Evolutionary conservation across 495 filamentous ascomycete genomes (phyloP).

Genomic region (Tetracladium setigerum): DNA sequence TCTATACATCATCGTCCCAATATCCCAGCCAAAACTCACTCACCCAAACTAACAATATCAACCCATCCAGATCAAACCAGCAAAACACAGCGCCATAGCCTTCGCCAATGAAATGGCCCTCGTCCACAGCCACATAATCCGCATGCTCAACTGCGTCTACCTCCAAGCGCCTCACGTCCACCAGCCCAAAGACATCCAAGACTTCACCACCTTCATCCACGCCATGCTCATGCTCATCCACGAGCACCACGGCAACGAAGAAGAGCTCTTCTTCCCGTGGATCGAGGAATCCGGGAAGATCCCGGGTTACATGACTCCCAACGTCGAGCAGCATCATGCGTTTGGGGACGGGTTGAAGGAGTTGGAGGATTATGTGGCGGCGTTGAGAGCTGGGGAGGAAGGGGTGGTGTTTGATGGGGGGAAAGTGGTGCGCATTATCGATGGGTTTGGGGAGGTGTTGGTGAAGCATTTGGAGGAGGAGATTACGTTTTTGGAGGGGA

Average conservation of each 20-base stretch:
- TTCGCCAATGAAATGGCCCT: constrained; percentile 35
- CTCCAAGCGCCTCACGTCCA: constrained; percentile 36
- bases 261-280: constrained; percentile 24
- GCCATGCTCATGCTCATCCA: constrained; percentile 25
- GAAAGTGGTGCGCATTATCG: constrained; percentile 29
- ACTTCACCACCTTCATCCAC: constrained; percentile 31
- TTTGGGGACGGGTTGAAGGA: constrained; percentile 28
- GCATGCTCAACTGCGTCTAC: constrained; percentile 41
- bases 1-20: neutral
- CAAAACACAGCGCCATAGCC: constrained; percentile 2
- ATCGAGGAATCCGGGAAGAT: constrained; percentile 23
- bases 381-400: constrained; percentile 8
- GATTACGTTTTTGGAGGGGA: constrained; percentile 22
- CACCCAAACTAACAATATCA: too few relatives aligned
- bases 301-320: constrained; percentile 16
- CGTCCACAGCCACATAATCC: constrained; percentile 40
- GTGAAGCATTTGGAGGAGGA: constrained; percentile 35
- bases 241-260: constrained; percentile 27
- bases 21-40: too few relatives aligned
- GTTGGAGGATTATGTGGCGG: constrained; percentile 15
- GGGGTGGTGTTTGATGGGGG: constrained; percentile 18
- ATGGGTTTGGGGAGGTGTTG: constrained; percentile 31
- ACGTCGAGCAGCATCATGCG: constrained; percentile 25
- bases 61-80: too few relatives aligned
- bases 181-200: constrained; percentile 22